These are phyloP conservation scores for Boletellus emodensis DNA, from an alignment of 768 basidiomycete genomes.

Conservation along the genomic window DNA sequence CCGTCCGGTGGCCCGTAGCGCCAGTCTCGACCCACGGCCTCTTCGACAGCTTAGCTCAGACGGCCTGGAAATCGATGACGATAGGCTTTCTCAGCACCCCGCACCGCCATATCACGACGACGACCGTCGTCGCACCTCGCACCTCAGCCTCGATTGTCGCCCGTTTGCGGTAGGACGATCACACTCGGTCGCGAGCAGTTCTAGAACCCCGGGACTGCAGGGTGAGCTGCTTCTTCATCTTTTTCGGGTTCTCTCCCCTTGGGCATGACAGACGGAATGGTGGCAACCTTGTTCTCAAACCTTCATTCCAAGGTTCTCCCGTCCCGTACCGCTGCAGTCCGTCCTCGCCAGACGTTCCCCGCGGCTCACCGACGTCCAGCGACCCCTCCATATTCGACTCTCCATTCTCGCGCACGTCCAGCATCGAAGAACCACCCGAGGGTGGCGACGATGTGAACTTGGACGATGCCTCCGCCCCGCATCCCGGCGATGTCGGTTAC, in stretches of 20 bases:
- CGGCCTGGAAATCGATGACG: neutral
- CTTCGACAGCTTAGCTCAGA: neutral
- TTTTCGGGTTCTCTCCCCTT: no score
- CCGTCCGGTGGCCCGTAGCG: slow-evolving; percentile 2
- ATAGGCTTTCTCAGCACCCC: slow-evolving; percentile 10
- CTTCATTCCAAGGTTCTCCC: slow-evolving; percentile 8
- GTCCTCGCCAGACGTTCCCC: neutral
- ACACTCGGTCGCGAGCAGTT: slow-evolving; percentile 6
- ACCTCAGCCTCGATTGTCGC: neutral
- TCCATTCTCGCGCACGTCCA: slow-evolving; percentile 37
- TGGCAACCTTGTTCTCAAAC: no score
- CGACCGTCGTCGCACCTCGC: neutral
- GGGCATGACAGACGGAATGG: no score
- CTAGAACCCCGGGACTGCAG: slow-evolving; percentile 6
- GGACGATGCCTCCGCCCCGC: neutral
- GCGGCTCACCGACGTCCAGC: slow-evolving; percentile 10
- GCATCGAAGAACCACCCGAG: slow-evolving; percentile 40
- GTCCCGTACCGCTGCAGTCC: neutral
- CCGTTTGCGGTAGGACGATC: slow-evolving; percentile 1
- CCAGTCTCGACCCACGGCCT: slow-evolving; percentile 9
- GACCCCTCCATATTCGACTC: slow-evolving; percentile 2
- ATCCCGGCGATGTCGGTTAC: slow-evolving; percentile 5
- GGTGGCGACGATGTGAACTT: slow-evolving; percentile 15
- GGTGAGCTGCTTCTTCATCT: slow-evolving; percentile 4
- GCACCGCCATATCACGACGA: slow-evolving; percentile 32